A percentile compares a stretch with the other conserved stretches of the same genome.
Evolutionary conservation across 108 stramenopile genomes (phyloP).

Genomic region (Epithemia pelagica): DNA sequence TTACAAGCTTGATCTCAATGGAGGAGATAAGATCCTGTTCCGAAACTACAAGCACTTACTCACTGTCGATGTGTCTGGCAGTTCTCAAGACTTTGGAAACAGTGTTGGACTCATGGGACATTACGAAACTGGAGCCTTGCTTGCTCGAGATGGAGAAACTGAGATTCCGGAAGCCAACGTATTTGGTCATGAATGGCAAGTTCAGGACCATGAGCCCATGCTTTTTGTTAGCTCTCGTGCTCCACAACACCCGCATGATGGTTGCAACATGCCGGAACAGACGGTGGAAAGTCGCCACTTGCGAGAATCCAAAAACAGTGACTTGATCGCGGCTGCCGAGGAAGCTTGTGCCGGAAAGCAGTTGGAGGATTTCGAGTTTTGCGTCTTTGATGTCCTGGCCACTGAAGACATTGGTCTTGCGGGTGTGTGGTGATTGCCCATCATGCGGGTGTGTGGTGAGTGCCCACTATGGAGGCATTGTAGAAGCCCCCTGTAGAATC

Average conservation of each 20-base stretch:
- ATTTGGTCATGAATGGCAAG: slow-evolving; percentile 12
- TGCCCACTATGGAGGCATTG: too few relatives aligned
- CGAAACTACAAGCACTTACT: slow-evolving; percentile 1
- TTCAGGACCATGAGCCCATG: background rate
- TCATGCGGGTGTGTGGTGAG: background rate
- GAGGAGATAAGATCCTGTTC: background rate
- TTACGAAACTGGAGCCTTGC: background rate
- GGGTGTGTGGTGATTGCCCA: background rate
- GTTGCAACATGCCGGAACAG: background rate
- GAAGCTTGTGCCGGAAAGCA: slow-evolving; percentile 4
- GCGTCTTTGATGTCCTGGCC: slow-evolving; percentile 15
- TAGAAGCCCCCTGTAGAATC: too few relatives aligned
- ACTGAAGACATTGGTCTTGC: slow-evolving; percentile 13
- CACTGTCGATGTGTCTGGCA: slow-evolving; percentile 6
- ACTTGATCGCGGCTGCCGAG: background rate
- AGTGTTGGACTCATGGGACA: slow-evolving; percentile 12
- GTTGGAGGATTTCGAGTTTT: slow-evolving; percentile 1
- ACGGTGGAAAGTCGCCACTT: background rate
- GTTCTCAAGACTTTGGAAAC: slow-evolving; percentile 8
- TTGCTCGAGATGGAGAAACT: slow-evolving; percentile 11
- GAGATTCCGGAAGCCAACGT: slow-evolving; percentile 4
- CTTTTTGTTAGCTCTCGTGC: background rate
- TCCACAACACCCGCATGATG: background rate
- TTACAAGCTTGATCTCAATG: slow-evolving; percentile 5
- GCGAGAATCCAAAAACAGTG: background rate